Percentiles rank a stretch among this genome's conserved stretches.
Conservation (phyloP, 2,329 filamentous ascomycete species). For the Aspergillus calidoustus region DNA sequence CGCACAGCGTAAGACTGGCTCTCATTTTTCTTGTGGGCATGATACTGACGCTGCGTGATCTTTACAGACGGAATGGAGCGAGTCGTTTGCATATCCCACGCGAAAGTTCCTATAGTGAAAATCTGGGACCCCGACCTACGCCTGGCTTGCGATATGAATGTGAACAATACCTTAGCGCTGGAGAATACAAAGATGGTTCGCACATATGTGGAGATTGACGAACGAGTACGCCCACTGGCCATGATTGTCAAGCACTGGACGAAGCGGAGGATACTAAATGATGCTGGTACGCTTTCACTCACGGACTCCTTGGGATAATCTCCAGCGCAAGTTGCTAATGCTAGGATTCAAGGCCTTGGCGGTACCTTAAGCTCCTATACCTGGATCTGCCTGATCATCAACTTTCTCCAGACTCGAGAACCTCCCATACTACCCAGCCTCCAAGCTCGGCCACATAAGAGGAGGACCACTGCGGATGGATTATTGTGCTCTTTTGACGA, state of each 20-base stretch:
- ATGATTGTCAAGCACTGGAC: conserved; percentile 99
- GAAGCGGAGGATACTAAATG: conserved; percentile 87
- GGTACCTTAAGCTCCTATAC: conserved; percentile 97
- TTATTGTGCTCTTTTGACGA: conserved; percentile 81
- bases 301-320: no score
- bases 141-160: conserved; percentile 95
- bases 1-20: conserved; percentile 70
- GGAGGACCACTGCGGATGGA: conserved; percentile 66
- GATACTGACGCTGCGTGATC: conserved; percentile 22
- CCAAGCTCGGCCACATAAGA: conserved; percentile 72
- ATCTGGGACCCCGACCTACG: conserved; percentile 94
- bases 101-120: conserved; percentile 98
- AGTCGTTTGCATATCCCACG: conserved; percentile 90
- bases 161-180: conserved; percentile 93
- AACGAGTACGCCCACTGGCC: conserved; percentile 84
- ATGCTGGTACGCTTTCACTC: conserved; percentile 73
- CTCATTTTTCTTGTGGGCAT: conserved; percentile 1
- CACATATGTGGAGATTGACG: conserved; percentile 92
- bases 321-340: conserved; percentile 23
- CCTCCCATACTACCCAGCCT: conserved; percentile 84
- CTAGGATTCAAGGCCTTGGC: conserved; percentile 69
- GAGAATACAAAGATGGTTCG: conserved; percentile 98
- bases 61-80: conserved; percentile 88
- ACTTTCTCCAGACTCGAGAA: conserved; percentile 86
- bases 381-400: conserved; percentile 98